Base-by-base conservation (phyloP, 805 yeast genomes). In the Candida dajiaensis region DNA sequence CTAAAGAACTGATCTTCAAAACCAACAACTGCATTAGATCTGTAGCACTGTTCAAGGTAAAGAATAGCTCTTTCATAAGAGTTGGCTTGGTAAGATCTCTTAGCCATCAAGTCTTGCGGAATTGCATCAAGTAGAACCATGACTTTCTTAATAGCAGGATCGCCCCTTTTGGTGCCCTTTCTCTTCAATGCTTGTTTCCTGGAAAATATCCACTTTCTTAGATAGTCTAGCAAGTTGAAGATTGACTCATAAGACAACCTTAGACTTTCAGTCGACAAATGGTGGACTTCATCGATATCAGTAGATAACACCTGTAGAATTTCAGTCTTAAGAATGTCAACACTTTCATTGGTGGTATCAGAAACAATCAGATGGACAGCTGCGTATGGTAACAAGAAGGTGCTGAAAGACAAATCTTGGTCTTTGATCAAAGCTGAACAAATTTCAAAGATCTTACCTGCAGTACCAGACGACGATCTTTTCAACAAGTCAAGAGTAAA, bases 51-150 rank as follows among this genome's bases (percentile, higher is more conserved):
- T 55, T 94, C 99, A 57, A 87, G 70, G 61, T 88, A 89, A 44
- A 90, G 69, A 8, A 92, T 80, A 0, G 98, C 89, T 40, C 98
- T 71, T 52, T 95, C 97, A 59, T 80, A 89, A 0, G 95, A 82
- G 40, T 81, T 86, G 50, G 95, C 86, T 52, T 89, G 89, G 1
- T 89, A 76, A 0, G 97, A 85, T 44, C 94, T 72, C 31, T 74
- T 71, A 0, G 96, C 97, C 56, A 94, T 71, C 20, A 85, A 59
- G 33, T 78, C 81, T 25, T 82, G 78, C 0, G 96, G 86, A 10
- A 90, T 74, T 2, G 66, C 59, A 2, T 65, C 66, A 12, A 89
- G 61, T 47, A 89, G 77, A 1, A 46, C 42, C 40, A 72, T 72
- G 3, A 80, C 79, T 56, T 68, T 46, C 28, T 46, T 35, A 52